phyloP scores from a whole-genome alignment of 2,329 filamentous ascomycete species.

The Monosporascus sp. region DNA sequence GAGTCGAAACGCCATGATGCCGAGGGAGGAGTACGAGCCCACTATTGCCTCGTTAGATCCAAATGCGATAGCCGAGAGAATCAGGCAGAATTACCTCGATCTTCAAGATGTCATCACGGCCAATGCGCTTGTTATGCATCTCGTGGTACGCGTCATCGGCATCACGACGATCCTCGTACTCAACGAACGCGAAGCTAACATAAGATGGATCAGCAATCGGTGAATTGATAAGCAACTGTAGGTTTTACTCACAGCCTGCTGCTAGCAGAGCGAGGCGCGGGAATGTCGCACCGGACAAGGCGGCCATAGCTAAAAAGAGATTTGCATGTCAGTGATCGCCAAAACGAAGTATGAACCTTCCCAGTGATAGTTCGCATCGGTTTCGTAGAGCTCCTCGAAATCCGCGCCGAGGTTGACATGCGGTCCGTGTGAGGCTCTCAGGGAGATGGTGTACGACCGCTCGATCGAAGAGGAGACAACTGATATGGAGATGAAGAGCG shows the following conservation, averaged over 20 bases:
- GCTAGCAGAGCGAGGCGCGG: slow-evolving; percentile 86
- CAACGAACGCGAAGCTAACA: slow-evolving; percentile 87
- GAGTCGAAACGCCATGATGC: slow-evolving; percentile 98
- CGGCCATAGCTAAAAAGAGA: slow-evolving; percentile 73
- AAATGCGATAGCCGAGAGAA: slow-evolving; percentile 1
- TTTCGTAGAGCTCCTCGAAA: slow-evolving; percentile 25
- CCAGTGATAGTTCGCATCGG: slow-evolving; percentile 24
- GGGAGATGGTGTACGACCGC: slow-evolving; percentile 34
- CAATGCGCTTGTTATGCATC: slow-evolving; percentile 99
- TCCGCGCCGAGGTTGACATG: slow-evolving; percentile 28
- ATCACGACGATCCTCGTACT: slow-evolving; percentile 97
- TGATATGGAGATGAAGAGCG: slow-evolving; percentile 28
- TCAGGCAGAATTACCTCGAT: slow-evolving; percentile 70
- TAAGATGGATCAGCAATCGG: slow-evolving; percentile 2
- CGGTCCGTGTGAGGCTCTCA: slow-evolving; percentile 31
- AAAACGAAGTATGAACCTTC: slow-evolving; percentile 22
- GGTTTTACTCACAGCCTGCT: slow-evolving; percentile 79
- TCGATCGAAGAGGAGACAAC: slow-evolving; percentile 40
- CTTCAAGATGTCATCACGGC: slow-evolving; percentile 91
- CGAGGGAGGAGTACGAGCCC: slow-evolving; percentile 95
- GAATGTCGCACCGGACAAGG: slow-evolving; percentile 96
- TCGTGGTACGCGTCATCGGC: slow-evolving; percentile 98
- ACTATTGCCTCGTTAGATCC: slow-evolving; percentile 50
- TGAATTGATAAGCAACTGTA: background rate
- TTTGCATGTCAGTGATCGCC: slow-evolving; percentile 39